Evolutionary conservation across 2,329 filamentous ascomycete genomes (phyloP).

Genomic region (Fusarium udum): DNA sequence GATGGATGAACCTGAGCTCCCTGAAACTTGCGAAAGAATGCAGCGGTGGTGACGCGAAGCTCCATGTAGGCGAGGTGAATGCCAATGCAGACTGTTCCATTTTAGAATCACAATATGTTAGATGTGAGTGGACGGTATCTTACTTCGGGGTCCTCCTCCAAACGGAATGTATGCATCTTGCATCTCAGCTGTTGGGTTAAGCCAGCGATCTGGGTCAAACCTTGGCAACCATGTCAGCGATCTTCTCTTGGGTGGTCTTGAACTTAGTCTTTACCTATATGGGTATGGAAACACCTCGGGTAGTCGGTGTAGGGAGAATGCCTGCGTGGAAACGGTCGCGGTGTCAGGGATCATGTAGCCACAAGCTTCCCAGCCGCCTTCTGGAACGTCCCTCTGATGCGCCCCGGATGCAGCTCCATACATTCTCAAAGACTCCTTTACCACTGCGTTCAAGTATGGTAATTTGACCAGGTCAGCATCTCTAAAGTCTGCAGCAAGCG

Average conservation of each 20-base stretch:
- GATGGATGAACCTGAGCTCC: neutral
- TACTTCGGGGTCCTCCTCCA: neutral
- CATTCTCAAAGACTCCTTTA: conserved; percentile 3
- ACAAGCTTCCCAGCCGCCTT: neutral
- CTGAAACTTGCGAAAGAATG: neutral
- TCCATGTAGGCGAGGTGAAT: conserved; percentile 4
- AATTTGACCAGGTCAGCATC: neutral
- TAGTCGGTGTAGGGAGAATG: neutral
- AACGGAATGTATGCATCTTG: neutral
- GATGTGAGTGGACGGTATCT: rapidly evolving
- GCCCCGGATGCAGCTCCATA: conserved; percentile 7
- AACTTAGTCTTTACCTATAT: rapidly evolving
- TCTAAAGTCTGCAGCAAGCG: neutral
- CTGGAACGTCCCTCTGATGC: neutral
- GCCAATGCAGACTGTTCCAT: neutral
- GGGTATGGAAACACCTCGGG: rapidly evolving
- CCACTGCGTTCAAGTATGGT: neutral
- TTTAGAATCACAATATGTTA: rapidly evolving
- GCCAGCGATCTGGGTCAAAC: neutral
- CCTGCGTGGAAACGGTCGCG: neutral
- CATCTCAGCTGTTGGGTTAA: neutral
- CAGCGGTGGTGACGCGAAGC: neutral
- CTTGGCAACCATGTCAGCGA: neutral
- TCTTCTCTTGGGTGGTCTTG: rapidly evolving
- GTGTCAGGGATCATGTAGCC: neutral